Conservation (phyloP, 257 asterid species). For the Capsicum baccatum region DNA sequence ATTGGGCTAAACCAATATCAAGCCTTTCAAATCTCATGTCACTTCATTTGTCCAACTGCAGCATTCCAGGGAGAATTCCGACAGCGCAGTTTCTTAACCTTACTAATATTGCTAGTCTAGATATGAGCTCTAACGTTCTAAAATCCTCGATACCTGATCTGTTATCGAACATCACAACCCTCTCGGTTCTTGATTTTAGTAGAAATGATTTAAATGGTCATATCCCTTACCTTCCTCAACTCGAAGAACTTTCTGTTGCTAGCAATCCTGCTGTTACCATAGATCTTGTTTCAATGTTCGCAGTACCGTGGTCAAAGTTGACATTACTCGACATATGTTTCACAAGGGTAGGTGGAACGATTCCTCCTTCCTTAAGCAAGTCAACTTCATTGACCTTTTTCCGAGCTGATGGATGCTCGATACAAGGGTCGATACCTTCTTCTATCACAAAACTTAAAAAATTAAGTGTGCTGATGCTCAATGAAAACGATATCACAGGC, state of each 20-base stretch:
- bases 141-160: neutral
- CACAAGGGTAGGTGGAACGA: neutral
- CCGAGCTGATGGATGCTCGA: conserved; percentile 27
- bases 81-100: neutral
- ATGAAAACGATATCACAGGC: conserved; percentile 22
- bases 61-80: conserved; percentile 15
- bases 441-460: conserved; percentile 18
- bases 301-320: conserved; percentile 19
- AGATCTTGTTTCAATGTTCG: conserved; percentile 26
- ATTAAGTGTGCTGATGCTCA: conserved; percentile 18
- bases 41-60: conserved; percentile 30
- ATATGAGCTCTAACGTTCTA: conserved; percentile 22
- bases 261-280: conserved; percentile 25
- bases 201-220: conserved; percentile 3
- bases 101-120: conserved; percentile 5
- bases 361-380: conserved; percentile 26
- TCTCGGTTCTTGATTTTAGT: neutral
- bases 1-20: conserved; percentile 29
- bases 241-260: conserved; percentile 20
- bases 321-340: conserved; percentile 6
- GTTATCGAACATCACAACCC: conserved; percentile 1
- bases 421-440: conserved; percentile 31
- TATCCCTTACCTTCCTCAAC: conserved; percentile 24
- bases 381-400: conserved; percentile 26
- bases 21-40: conserved; percentile 24